These are phyloP conservation scores for Corylus avellana DNA, from an alignment of 306 rosid species.

Conservation along the genomic window DNA sequence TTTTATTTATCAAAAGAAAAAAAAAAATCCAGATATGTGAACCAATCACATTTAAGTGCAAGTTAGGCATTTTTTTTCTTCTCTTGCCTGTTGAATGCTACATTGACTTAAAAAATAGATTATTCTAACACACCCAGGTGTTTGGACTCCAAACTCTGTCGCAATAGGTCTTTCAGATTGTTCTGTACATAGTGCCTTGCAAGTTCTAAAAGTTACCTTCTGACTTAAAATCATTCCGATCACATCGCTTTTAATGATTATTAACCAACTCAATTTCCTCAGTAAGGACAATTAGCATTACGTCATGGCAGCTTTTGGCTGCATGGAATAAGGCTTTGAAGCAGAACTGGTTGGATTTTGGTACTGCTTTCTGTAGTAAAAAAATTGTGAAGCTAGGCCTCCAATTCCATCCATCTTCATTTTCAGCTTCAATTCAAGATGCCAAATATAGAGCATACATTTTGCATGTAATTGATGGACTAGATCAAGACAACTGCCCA, in stretches of 20 bases:
- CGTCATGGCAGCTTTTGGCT: background rate
- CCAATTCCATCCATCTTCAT: conserved; percentile 1
- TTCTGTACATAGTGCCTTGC: background rate
- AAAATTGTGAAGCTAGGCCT: background rate
- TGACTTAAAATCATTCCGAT: background rate
- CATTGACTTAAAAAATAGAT: background rate
- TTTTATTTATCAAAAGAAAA: background rate
- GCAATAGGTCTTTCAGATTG: background rate
- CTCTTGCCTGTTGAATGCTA: background rate
- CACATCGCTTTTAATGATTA: background rate
- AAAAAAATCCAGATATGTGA: conserved; percentile 1
- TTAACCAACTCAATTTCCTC: background rate
- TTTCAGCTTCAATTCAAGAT: background rate
- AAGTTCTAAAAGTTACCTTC: background rate
- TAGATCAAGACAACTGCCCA: background rate
- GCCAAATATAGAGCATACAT: background rate
- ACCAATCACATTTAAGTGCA: background rate
- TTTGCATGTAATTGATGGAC: background rate
- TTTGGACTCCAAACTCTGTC: background rate
- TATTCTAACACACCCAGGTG: background rate
- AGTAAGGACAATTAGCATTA: background rate
- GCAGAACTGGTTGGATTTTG: background rate
- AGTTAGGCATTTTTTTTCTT: background rate
- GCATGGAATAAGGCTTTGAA: too few species aligned
- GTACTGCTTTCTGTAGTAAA: background rate